These are phyloP conservation scores for Brassica nigra DNA, from an alignment of 345 rosid species.

Conservation along the genomic window DNA sequence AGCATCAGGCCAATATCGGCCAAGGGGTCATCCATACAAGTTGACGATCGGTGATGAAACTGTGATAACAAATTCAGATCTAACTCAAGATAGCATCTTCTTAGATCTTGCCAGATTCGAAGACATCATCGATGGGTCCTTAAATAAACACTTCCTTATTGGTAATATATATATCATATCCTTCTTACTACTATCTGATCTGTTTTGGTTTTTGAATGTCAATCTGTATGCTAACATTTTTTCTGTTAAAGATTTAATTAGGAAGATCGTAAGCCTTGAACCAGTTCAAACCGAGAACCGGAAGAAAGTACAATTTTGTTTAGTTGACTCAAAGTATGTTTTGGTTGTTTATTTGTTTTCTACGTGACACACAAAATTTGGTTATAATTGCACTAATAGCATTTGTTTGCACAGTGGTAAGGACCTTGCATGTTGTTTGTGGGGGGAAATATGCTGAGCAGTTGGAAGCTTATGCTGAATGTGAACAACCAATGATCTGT, in stretches of 20 bases:
- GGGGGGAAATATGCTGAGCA: neutral
- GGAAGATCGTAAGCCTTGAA: neutral
- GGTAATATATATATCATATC: neutral
- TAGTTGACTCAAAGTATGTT: neutral
- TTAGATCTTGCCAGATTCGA: neutral
- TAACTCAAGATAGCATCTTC: neutral
- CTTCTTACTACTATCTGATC: no score
- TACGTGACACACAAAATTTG: no score
- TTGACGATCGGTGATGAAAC: neutral
- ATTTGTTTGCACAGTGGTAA: neutral
- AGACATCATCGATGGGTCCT: neutral
- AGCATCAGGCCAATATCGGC: neutral
- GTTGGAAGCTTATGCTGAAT: neutral
- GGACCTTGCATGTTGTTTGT: neutral
- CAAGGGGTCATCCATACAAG: neutral
- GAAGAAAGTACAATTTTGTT: neutral
- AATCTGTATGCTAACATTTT: neutral
- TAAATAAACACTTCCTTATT: neutral
- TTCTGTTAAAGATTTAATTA: neutral
- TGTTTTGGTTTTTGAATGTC: neutral
- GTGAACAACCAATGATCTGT: neutral
- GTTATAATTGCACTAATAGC: neutral
- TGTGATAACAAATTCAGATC: neutral
- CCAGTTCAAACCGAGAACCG: neutral
- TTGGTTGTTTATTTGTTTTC: neutral